Percentiles rank a stretch among this genome's conserved stretches.
These are phyloP conservation scores for Helminthosporium solani DNA, from an alignment of 2,329 filamentous ascomycete species.

Conservation along the genomic window DNA sequence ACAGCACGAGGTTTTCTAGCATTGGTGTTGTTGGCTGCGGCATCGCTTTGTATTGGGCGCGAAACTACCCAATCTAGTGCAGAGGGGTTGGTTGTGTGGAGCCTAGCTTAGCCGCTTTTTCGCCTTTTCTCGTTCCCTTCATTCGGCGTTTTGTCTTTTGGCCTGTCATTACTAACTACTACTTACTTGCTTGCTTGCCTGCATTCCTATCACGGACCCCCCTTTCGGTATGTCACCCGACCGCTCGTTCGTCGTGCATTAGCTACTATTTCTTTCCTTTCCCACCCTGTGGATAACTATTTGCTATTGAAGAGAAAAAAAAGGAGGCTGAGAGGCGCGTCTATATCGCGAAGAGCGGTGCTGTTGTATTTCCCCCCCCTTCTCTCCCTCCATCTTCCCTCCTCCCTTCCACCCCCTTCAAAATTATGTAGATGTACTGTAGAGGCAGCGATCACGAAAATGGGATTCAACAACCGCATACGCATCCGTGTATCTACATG, in stretches of 20 bases:
- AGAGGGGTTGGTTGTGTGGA: slow-evolving; percentile 8
- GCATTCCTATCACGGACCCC: background rate
- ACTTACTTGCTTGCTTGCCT: background rate
- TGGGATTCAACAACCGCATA: too few relatives aligned
- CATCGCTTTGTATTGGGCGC: background rate
- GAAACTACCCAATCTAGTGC: slow-evolving; percentile 14
- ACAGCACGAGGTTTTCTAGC: background rate
- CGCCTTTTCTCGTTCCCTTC: background rate
- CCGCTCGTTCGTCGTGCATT: too few relatives aligned
- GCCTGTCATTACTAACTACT: slow-evolving; percentile 53
- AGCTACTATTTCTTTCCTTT: background rate
- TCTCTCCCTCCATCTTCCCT: too few relatives aligned
- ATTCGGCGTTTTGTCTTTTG: background rate
- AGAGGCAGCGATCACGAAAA: too few relatives aligned
- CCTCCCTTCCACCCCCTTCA: too few relatives aligned
- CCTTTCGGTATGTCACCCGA: background rate
- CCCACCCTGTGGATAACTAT: background rate
- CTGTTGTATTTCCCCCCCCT: too few relatives aligned
- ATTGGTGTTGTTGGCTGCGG: background rate
- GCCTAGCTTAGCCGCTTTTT: background rate
- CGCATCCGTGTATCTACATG: too few relatives aligned
- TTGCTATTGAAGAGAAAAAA: too few relatives aligned
- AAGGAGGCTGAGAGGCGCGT: too few relatives aligned
- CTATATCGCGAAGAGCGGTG: too few relatives aligned
- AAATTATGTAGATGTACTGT: too few relatives aligned